Base-by-base conservation (phyloP, 306 rosid species). In the Lathyrus sativus region DNA sequence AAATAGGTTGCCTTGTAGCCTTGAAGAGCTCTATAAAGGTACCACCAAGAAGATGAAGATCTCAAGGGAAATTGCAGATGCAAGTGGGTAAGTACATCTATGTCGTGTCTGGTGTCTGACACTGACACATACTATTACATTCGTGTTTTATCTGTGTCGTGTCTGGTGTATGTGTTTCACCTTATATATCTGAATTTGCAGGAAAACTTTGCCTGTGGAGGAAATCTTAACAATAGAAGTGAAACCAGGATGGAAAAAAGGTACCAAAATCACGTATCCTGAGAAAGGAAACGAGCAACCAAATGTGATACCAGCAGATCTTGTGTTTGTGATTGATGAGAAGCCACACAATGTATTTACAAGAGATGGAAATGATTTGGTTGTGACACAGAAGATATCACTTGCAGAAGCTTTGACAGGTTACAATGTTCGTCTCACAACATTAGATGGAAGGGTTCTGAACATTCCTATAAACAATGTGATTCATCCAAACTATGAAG, bases 21-120 rank as follows among this genome's bases (percentile, higher is more conserved):
- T 91, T 66, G 96, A 91, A 75, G 96, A 91, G 59, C 91, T 91
- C 19, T 91, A 82, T 18, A 91, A 84, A 70, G 97, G 96, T 0
- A 87, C 86, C 37, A 85, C 89, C n/a, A 88, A 82, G 71, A 88
- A 85, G 84, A 87, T 91, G 97, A 91, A 86, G 71, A 86, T 91
- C 74, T 88, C 96, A 7, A 82, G 96, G 56, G 88, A 79, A 67
- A 84, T 91, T 77, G 79, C 84, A 1, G 95, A 89, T 82, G 85
- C 91, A 6, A 76, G 79, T 35, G 79, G 79, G 74, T 75, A 68
- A 26, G 64, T 53, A 53, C 6, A 19, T 19, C 22, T 19, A 19
- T 19, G 22, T 19, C 22, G 1, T 51, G 1, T 5, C 22, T 5
- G 35, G 35, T 4, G 7, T 31, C 5, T 6, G 38, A 33, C 37